phyloP scores from a whole-genome alignment of 495 filamentous ascomycete genomes.

The Penicillium lividum region DNA sequence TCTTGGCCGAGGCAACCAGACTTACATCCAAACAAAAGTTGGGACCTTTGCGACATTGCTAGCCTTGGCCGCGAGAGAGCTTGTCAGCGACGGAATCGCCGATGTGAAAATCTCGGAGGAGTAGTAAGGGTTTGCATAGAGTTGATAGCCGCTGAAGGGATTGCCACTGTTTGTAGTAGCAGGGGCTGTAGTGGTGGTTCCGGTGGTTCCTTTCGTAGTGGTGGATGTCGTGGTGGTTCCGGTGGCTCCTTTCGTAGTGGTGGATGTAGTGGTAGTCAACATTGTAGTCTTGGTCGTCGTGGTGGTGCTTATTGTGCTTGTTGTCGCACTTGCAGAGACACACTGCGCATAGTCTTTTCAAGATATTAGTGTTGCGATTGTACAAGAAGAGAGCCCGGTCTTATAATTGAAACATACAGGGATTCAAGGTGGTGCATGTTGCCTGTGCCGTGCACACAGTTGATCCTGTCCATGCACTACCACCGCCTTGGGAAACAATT shows the following conservation, averaged over 20 bases:
- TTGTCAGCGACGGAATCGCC: conserved; percentile 53
- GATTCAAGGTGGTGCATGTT: conserved; percentile 16
- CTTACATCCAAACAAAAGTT: conserved; percentile 72
- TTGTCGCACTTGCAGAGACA: conserved; percentile 7
- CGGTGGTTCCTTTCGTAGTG: neutral
- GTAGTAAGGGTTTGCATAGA: conserved; percentile 61
- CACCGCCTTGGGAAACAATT: conserved; percentile 12
- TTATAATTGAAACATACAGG: conserved; percentile 10
- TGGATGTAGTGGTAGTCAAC: conserved; percentile 2
- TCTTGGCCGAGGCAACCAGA: neutral
- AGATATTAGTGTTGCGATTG: neutral
- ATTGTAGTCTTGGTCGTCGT: conserved; percentile 6
- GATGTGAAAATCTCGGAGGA: conserved; percentile 52
- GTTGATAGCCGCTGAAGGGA: conserved; percentile 53
- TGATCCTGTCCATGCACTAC: conserved; percentile 14
- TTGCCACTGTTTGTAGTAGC: conserved; percentile 41
- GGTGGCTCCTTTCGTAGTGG: neutral
- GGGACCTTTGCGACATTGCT: conserved; percentile 62
- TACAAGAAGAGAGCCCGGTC: neutral
- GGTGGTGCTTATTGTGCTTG: neutral
- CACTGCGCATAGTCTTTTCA: conserved; percentile 16
- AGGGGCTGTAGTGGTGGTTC: conserved; percentile 13
- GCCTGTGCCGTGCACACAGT: conserved; percentile 13
- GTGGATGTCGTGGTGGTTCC: conserved; percentile 1
- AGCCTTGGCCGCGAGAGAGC: conserved; percentile 36